A percentile compares a stretch with the other conserved stretches of the same genome.
Conservation (phyloP, 805 yeast species). For the Yarrowia bubula region DNA sequence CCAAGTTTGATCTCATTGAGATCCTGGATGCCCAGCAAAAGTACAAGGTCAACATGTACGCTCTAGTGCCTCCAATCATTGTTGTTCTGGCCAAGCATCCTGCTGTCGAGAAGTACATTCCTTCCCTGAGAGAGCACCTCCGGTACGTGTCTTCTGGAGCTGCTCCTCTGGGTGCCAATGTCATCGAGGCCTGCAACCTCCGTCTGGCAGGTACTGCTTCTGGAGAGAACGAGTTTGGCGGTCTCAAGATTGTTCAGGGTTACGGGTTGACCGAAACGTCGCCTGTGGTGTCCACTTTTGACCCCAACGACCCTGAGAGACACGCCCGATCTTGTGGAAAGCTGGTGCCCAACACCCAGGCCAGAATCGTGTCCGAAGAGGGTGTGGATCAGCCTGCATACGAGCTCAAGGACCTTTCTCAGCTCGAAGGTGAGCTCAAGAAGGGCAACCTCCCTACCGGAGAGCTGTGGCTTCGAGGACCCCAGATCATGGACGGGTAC, state of each 20-base stretch:
- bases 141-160: constrained; percentile 47
- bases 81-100: constrained; percentile 48
- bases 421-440: constrained; percentile 6
- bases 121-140: constrained; percentile 45
- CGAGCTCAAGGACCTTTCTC: constrained; percentile 27
- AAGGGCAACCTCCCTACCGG: constrained; percentile 39
- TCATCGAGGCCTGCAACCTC: background rate
- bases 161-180: constrained; percentile 43
- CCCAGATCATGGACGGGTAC: constrained; percentile 53
- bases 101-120: constrained; percentile 44
- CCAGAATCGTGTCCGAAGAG: constrained; percentile 18
- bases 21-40: constrained; percentile 36
- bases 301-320: constrained; percentile 4
- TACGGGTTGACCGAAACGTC: constrained; percentile 29
- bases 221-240: constrained; percentile 20
- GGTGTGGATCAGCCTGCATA: constrained; percentile 25
- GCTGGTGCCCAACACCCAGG: constrained; percentile 14
- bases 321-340: constrained; percentile 17
- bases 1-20: constrained; percentile 39
- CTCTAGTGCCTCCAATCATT: constrained; percentile 46
- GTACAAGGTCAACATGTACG: constrained; percentile 42
- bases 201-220: constrained; percentile 27
- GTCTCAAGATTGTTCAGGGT: constrained; percentile 28
- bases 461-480: constrained; percentile 53
- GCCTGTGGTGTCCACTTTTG: constrained; percentile 26